Base-by-base conservation (phyloP, 805 yeast species). In the Ogataea henricii region DNA sequence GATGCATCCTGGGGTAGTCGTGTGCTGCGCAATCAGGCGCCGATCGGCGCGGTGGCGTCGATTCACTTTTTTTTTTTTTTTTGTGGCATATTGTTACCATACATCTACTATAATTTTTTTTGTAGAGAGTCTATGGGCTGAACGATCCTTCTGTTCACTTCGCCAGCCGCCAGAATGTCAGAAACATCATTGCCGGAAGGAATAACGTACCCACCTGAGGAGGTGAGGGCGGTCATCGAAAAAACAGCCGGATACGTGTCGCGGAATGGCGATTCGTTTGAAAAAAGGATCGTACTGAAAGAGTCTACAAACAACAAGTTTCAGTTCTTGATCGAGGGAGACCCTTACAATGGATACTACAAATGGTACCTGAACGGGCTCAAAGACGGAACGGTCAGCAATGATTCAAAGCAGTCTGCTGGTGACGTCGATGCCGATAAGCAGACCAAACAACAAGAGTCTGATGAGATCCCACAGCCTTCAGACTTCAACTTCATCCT, bases 221-320 rank as follows among this genome's bases (percentile, higher is more conserved):
- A 74, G 10, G 56, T 76, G 5, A 66, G 70, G 51, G 74, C 73
- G 13, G 74, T 79, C 16, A 83, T 91, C 16, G 82, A 79, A 43
- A 87, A 85, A 59, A 87, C 96, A 0, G 89, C 85, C 0, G 78
- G 71, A 3, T 88, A 85, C 58, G 89, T 90, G 5, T 55, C 68
- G 23, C 72, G 85, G 52, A 86, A 88, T 59, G 96, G 96, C 0
- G 57, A 63, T 1, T 69, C 77, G 1, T 87, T 89, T 65, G 94
- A 84, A 57, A 69, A 70, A 8, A 69, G 85, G 42, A 74, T 88
- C 47, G 66, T 67, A 14, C 66, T 66, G 30, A 70, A 67, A 30
- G 82, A 82, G 52, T 63, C 69, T 13, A 62, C 67, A 5, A 74
- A 74, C 43, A 71, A 72, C 25, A 80, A 82, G 59, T 87, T 89